These are phyloP conservation scores for Sporothrix protearum DNA, from an alignment of 2,329 filamentous ascomycete species.

Conservation along the genomic window DNA sequence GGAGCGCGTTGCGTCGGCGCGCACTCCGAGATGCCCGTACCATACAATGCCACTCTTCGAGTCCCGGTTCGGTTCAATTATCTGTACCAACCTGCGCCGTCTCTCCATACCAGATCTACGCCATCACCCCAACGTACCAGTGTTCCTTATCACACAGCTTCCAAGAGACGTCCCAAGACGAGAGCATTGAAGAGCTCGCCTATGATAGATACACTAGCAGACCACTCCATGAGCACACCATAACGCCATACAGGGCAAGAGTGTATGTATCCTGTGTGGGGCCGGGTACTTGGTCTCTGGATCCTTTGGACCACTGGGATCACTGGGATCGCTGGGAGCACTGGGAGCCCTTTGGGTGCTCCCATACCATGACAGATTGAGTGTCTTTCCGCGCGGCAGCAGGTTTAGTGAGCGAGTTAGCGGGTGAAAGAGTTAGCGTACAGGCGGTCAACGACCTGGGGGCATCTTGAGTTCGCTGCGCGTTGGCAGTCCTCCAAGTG, in stretches of 20 bases:
- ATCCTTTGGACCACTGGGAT: not conserved
- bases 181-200: not conserved
- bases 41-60: not conserved
- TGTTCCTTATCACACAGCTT: not conserved
- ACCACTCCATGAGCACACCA: not conserved
- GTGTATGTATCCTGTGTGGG: not conserved
- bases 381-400: slow-evolving; percentile 13
- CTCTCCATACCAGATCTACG: not conserved
- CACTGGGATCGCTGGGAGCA: not conserved
- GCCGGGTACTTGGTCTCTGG: not conserved
- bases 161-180: not conserved
- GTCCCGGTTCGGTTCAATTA: not conserved
- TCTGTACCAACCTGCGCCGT: not conserved
- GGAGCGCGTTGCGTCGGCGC: not conserved
- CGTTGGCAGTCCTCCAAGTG: not conserved
- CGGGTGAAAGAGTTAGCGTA: not conserved
- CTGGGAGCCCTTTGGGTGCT: not conserved
- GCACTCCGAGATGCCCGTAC: not conserved
- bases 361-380: slow-evolving; percentile 1
- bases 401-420: not conserved
- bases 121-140: not conserved
- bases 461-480: no score
- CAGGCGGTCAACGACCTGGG: not conserved
- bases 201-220: not conserved
- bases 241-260: not conserved